Evolutionary conservation across 495 filamentous ascomycete species (phyloP), one percentile per base, ranked within the genome.

Genomic region (Xylaria sp.): DNA sequence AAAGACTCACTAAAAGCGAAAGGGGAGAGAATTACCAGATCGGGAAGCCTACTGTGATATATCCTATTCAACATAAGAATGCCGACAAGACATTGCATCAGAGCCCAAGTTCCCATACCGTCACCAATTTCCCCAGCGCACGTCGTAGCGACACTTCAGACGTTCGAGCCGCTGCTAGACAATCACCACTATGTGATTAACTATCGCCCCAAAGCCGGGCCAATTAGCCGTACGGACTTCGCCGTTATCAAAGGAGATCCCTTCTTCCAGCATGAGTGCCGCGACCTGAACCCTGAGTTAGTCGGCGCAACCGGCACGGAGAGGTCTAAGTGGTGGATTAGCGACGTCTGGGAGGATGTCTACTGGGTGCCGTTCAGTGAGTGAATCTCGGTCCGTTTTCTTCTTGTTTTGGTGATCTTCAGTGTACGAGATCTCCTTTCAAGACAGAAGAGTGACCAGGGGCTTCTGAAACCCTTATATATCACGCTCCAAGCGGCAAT

Each of bases 301-400:
- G 29, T 26, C 31, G 31, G 37, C 12, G 12, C 52, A 21, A 17
- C 6, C 37, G 40, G 19, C 33, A 50, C 50, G 19, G 26, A 35
- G 11, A 21, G 26, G 44, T 61, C 67, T 1, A 26, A 35, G 12
- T 70, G 68, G 68, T 70, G 68, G 68, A 73, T 74, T 55, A 82
- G 78, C 68, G 65, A 77, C 61, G 76, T 82, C 65, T 71, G 72
- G 71, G 81, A 83, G 62, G 76, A 75, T 57, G 76, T 83, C 50
- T 78, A 80, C 69, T 73, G 82, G 65, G 74, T 82, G n/a, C 80
- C 80, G 1, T 79, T 79, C 67, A 62, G n/a, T n/a, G n/a, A n/a
- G n/a, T n/a, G n/a, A n/a, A n/a, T n/a, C n/a, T n/a, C n/a, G n/a
- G n/a, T n/a, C n/a, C n/a, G n/a, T n/a, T n/a, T n/a, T n/a, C n/a